Conservation (phyloP, 2,329 filamentous ascomycete genomes). For the Scytalidium sp. region DNA sequence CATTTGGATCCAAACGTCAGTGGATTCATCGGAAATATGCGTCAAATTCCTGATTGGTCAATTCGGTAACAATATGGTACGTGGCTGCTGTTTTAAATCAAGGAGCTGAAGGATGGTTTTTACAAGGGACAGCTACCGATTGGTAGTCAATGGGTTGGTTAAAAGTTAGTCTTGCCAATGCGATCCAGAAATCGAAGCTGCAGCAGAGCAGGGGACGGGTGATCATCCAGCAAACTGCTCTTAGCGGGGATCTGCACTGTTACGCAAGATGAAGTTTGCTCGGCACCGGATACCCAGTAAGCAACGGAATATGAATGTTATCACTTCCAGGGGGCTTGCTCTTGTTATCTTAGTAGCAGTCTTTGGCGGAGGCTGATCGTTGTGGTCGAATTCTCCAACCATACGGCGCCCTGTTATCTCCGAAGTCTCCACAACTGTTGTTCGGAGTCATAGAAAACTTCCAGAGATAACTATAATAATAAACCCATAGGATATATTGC, state of each 20-base stretch:
- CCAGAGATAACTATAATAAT: too few species aligned
- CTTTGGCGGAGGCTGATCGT: background rate
- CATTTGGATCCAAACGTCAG: background rate
- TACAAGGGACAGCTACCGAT: background rate
- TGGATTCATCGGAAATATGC: background rate
- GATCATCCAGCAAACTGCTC: background rate
- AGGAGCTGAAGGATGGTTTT: background rate
- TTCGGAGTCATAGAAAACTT: too few species aligned
- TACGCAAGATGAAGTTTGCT: background rate
- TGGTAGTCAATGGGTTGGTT: background rate
- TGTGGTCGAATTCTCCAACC: background rate
- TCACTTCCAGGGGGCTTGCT: background rate
- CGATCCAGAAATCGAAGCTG: background rate
- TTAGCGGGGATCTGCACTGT: background rate
- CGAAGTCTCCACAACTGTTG: constrained; percentile 27
- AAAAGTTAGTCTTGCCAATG: background rate
- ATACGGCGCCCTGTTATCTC: background rate
- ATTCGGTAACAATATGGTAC: background rate
- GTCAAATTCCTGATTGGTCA: background rate
- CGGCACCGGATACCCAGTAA: background rate
- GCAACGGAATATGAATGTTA: background rate
- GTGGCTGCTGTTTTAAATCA: background rate
- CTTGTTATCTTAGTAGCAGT: background rate
- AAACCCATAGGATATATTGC: too few species aligned
- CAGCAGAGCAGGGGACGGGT: background rate